Conservation (phyloP, 352 stramenopile species). For the Globisporangium spinosum region DNA sequence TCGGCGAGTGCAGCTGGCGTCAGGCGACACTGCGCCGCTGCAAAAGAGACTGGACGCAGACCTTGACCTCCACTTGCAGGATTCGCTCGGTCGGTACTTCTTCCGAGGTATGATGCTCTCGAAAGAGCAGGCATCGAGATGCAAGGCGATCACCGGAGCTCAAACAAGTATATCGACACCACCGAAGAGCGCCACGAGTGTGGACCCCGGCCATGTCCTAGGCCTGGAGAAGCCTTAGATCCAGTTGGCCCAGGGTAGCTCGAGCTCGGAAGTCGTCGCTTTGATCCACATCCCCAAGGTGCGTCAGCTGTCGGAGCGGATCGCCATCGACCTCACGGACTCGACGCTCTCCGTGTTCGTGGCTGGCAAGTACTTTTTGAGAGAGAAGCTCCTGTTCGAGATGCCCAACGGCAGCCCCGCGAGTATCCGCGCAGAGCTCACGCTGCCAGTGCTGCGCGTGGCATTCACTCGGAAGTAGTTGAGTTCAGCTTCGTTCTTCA, state of each 20-base stretch:
- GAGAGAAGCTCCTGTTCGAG: constrained; percentile 46
- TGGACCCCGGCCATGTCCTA: not conserved
- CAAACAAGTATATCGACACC: not conserved
- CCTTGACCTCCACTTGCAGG: constrained; percentile 48
- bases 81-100: constrained; percentile 55
- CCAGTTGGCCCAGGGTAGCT: constrained; percentile 30
- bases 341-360: constrained; percentile 47
- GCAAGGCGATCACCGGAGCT: constrained; percentile 32
- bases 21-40: constrained; percentile 30
- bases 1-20: constrained; percentile 22
- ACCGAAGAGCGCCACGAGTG: not conserved
- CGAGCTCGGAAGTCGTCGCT: constrained; percentile 34
- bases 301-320: constrained; percentile 24
- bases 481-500: not conserved
- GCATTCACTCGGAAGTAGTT: constrained; percentile 25
- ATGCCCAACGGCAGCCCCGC: constrained; percentile 21
- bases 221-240: constrained; percentile 37
- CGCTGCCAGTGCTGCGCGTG: constrained; percentile 29
- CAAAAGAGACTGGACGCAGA: constrained; percentile 44
- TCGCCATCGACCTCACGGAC: constrained; percentile 47
- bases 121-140: constrained; percentile 59
- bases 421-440: constrained; percentile 21
- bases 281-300: constrained; percentile 48
- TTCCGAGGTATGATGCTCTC: constrained; percentile 58
- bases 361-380: constrained; percentile 49